phyloP scores from a whole-genome alignment of 2,329 filamentous ascomycete genomes.

The Fusarium torulosum region DNA sequence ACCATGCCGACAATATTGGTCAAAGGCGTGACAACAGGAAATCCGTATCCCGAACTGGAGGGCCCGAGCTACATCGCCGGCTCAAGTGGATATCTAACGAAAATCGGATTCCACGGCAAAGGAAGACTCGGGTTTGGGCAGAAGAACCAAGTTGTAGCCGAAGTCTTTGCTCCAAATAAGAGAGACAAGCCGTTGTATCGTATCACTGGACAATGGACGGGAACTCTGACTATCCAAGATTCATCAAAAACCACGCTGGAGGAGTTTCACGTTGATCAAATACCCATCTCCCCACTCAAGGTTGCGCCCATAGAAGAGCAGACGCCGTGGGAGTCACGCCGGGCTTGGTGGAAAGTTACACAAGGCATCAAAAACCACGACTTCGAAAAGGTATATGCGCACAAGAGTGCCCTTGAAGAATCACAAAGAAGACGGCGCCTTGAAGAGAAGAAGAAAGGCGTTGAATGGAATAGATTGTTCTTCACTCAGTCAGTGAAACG shows the following conservation, averaged over 20 bases:
- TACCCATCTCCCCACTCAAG: constrained; percentile 1
- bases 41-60: constrained; percentile 21
- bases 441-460: constrained; percentile 68
- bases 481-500: constrained; percentile 21
- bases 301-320: constrained; percentile 69
- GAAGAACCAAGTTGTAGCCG: constrained; percentile 20
- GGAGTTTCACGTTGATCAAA: constrained; percentile 17
- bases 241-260: constrained; percentile 2
- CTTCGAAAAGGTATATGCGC: constrained; percentile 75
- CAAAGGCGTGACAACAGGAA: constrained; percentile 13
- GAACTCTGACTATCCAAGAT: constrained; percentile 1
- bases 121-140: constrained; percentile 11
- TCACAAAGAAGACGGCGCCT: constrained; percentile 81
- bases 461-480: constrained; percentile 30
- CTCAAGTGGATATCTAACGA: constrained; percentile 22
- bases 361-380: constrained; percentile 77
- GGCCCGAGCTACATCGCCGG: constrained; percentile 21
- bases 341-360: constrained; percentile 84
- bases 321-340: constrained; percentile 82
- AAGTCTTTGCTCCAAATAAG: constrained; percentile 14
- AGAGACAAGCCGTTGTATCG: constrained; percentile 10
- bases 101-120: constrained; percentile 21
- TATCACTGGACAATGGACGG: constrained; percentile 11
- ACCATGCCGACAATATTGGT: constrained; percentile 28
- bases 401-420: constrained; percentile 86